phyloP scores from a whole-genome alignment of 805 yeast species.

The Tetrapisispora iriomotensis region DNA sequence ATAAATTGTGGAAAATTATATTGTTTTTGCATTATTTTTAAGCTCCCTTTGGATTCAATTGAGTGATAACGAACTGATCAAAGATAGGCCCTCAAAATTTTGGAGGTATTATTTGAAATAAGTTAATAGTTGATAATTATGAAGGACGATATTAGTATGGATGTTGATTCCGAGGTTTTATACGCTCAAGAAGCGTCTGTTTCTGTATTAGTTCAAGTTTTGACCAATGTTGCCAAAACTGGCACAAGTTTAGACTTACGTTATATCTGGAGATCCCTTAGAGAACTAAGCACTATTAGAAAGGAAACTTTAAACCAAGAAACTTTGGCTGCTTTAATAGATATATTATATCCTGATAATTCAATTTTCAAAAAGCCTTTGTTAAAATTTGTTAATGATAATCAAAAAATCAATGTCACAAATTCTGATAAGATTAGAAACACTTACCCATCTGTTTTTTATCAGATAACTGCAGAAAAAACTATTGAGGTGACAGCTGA shows the following conservation, averaged over 20 bases:
- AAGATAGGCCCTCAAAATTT: too few species aligned
- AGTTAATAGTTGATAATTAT: too few species aligned
- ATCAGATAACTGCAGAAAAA: slow-evolving; percentile 21
- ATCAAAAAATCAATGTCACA: slow-evolving; percentile 27
- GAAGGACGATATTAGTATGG: slow-evolving; percentile 6
- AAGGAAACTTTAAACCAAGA: slow-evolving; percentile 42
- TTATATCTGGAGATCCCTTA: slow-evolving; percentile 72
- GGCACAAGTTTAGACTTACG: slow-evolving; percentile 74
- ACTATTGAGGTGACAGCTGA: slow-evolving; percentile 54
- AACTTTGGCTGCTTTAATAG: slow-evolving; percentile 46
- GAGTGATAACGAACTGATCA: too few species aligned
- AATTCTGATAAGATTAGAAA: slow-evolving; percentile 28
- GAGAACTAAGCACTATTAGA: slow-evolving; percentile 72
- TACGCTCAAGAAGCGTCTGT: slow-evolving; percentile 27
- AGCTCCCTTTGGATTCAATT: too few species aligned
- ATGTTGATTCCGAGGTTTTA: slow-evolving; percentile 21
- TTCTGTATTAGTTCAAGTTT: slow-evolving; percentile 25
- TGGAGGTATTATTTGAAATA: too few species aligned
- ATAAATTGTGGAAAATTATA: too few species aligned
- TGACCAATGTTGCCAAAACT: slow-evolving; percentile 40
- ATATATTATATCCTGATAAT: slow-evolving; percentile 42
- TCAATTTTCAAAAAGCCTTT: slow-evolving; percentile 37
- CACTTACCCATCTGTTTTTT: slow-evolving; percentile 26
- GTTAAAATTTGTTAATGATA: slow-evolving; percentile 32
- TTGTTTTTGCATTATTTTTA: too few species aligned